These are phyloP conservation scores for Aureobasidium sp. DNA, from an alignment of 2,329 filamentous ascomycete genomes.

Conservation along the genomic window DNA sequence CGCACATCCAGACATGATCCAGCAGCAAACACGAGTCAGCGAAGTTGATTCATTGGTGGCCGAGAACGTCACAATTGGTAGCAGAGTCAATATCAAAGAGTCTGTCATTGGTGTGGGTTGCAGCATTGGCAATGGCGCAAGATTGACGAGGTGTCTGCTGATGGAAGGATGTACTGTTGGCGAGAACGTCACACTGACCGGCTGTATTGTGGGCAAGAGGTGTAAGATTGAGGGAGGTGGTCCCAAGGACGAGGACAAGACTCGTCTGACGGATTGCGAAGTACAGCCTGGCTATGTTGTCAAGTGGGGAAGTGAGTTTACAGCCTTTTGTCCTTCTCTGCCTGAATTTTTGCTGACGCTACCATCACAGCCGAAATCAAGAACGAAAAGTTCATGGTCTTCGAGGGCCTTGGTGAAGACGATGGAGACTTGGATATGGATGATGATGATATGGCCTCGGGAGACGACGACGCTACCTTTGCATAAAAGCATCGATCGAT, in stretches of 20 bases:
- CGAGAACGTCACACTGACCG: slow-evolving; percentile 75
- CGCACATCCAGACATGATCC: slow-evolving; percentile 74
- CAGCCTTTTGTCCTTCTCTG: background rate
- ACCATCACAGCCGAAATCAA: slow-evolving; percentile 44
- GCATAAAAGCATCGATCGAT: background rate
- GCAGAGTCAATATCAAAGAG: slow-evolving; percentile 88
- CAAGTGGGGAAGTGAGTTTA: slow-evolving; percentile 58
- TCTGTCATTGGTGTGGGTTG: slow-evolving; percentile 82
- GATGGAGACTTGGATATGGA: slow-evolving; percentile 20
- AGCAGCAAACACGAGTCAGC: slow-evolving; percentile 73
- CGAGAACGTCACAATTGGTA: slow-evolving; percentile 82
- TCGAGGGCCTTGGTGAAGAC: slow-evolving; percentile 33
- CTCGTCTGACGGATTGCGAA: slow-evolving; percentile 76
- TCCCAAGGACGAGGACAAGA: slow-evolving; percentile 37
- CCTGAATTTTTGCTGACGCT: background rate
- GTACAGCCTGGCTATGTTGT: slow-evolving; percentile 80
- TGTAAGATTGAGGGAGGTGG: slow-evolving; percentile 76
- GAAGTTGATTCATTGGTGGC: slow-evolving; percentile 75
- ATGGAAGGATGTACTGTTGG: slow-evolving; percentile 90
- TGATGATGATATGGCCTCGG: slow-evolving; percentile 17
- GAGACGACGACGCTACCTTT: background rate
- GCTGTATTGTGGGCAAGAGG: slow-evolving; percentile 76
- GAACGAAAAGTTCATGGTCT: slow-evolving; percentile 56
- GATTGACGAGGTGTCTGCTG: slow-evolving; percentile 76
- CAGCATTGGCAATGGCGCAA: slow-evolving; percentile 77